Conservation (phyloP, 2,329 filamentous ascomycete genomes). For the Trichophyton simii region DNA sequence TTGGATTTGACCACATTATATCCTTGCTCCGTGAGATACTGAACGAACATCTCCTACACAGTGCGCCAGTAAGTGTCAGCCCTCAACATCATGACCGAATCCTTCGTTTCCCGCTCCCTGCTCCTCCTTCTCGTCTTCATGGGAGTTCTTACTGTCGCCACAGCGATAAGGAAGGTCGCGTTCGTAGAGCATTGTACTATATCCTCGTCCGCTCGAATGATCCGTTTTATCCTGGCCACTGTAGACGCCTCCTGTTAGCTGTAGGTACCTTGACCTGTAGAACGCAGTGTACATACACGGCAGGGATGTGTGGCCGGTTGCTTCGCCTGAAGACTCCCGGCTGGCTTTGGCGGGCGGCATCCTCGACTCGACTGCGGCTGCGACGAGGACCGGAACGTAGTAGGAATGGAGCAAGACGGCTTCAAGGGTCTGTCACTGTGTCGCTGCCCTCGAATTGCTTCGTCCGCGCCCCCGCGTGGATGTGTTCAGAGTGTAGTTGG, state of each 20-base stretch:
- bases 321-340: not conserved
- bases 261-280: not conserved
- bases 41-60: slow-evolving; percentile 78
- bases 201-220: slow-evolving; percentile 78
- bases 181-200: slow-evolving; percentile 81
- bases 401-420: not conserved
- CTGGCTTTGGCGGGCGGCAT: not conserved
- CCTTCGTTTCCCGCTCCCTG: not conserved
- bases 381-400: not conserved
- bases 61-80: not conserved
- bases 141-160: slow-evolving; percentile 56
- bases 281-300: slow-evolving; percentile 51
- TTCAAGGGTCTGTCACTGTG: not conserved
- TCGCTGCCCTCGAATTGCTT: not conserved
- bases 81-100: not conserved
- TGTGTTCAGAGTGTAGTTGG: not conserved
- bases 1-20: slow-evolving; percentile 84
- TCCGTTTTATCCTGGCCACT: slow-evolving; percentile 95
- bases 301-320: slow-evolving; percentile 68
- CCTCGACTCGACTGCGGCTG: not conserved
- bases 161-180: slow-evolving; percentile 82
- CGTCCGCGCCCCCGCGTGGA: not conserved
- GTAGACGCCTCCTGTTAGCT: not conserved
- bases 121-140: not conserved
- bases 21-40: slow-evolving; percentile 73